Evolutionary conservation across 2,329 filamentous ascomycete genomes (phyloP), one percentile per base, ranked within the genome.

Genomic region (Aspergillus tubingensis): DNA sequence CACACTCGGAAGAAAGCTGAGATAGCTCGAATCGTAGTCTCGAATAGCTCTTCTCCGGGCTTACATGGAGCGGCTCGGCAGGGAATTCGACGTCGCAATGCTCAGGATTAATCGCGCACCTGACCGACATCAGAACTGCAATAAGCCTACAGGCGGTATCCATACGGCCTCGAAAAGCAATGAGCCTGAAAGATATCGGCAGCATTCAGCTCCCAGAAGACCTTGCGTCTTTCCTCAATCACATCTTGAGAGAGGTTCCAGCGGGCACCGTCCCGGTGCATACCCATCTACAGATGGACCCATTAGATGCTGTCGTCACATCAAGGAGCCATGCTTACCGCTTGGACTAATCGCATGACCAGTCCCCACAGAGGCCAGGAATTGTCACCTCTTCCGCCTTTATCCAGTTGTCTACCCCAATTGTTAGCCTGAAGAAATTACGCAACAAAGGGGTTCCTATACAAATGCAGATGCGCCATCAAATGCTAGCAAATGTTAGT

Each of bases 331-430:
- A 8, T 54, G n/a, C 51, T 43, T 54, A 54, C 51, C 32, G 51
- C 51, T 54, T 54, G 51, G 2, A 54, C 51, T n/a, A 54, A 39
- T n/a, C 51, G 51, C 51, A 54, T 54, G 27, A 43, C 51, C 32
- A 54, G n/a, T 13, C 51, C 51, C 51, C 51, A 54, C 8, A 54
- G 32, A 13, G 51, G 51, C 51, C 51, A 54, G 51, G 51, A 27
- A 54, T 41, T 54, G 32, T 54, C 51, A 13, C 51, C 51, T 15
- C 36, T 25, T 6, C 51, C 51, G n/a, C 51, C 51, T 41, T 43
- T 54, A 38, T 54, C 51, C n/a, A 54, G 23, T 19, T 54, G 51
- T 23, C 51, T 54, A 39, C 6, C 21, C 30, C 11, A 13, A 1
- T 3, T 17, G 13, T 54, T 21, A 54, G 51, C 6, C 11, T 38